Conservation (phyloP, 1,284 basidiomycete species). For the Tilletiopsis washingtonensis region DNA sequence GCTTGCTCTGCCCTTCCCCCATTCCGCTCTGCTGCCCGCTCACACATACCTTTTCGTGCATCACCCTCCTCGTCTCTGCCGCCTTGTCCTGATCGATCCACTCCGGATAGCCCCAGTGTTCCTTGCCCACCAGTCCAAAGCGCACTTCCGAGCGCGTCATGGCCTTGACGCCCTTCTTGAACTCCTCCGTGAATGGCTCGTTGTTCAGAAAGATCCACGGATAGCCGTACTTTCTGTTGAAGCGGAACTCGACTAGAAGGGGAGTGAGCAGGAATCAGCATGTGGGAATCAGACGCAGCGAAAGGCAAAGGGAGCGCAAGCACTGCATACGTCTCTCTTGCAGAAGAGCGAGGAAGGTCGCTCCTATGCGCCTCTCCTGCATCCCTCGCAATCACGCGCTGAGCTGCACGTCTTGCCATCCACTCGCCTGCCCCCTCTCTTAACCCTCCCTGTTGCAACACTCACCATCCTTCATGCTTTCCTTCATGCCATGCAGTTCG, state of each 20-base stretch:
- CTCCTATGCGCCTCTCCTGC: too few species aligned
- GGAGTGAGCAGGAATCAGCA: background rate
- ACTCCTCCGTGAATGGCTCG: conserved; percentile 46
- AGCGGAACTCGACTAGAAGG: conserved; percentile 27
- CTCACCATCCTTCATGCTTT: conserved; percentile 24
- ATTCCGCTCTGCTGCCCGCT: too few species aligned
- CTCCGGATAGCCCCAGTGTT: conserved; percentile 76
- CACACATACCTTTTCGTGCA: conserved; percentile 58
- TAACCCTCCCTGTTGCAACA: too few species aligned
- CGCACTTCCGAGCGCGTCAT: conserved; percentile 39
- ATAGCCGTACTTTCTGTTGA: conserved; percentile 46
- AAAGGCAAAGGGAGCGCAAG: fast-evolving
- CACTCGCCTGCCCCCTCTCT: too few species aligned
- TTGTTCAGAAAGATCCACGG: conserved; percentile 49
- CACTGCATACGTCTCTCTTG: too few species aligned
- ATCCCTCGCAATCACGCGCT: too few species aligned
- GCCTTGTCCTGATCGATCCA: conserved; percentile 60
- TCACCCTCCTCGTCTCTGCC: conserved; percentile 56
- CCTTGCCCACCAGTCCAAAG: conserved; percentile 72
- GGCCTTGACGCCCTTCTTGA: conserved; percentile 41
- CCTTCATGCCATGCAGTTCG: conserved; percentile 39
- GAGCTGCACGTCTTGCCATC: too few species aligned
- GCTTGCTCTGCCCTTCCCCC: too few species aligned
- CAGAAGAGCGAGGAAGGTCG: too few species aligned
- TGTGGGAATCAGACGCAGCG: too few species aligned